Evolutionary conservation across 2,329 filamentous ascomycete genomes (phyloP), one percentile per base, ranked within the genome.

Genomic region (Tolypocladium tropicale): DNA sequence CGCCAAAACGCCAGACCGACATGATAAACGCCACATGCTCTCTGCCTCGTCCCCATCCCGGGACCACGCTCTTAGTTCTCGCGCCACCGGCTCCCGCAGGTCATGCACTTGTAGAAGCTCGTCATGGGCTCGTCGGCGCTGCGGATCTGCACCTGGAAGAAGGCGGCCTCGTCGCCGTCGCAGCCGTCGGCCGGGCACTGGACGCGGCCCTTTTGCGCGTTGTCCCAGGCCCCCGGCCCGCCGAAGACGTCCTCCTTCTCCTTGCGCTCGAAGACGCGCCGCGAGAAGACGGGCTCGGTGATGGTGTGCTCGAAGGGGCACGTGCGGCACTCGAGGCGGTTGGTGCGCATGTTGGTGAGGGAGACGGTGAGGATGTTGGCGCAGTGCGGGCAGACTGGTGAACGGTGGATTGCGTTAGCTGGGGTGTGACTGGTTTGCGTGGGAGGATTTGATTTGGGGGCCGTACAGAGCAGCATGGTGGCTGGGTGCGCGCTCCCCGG

Each of bases 51-150:
- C 30, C 23, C 23, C n/a, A n/a, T n/a, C n/a, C n/a, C n/a, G n/a
- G 1, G 12, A 28, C 43, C 43, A 28, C 16, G n/a, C n/a, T n/a
- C 37, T 28, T 37, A 87, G 63, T 86, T 85, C 64, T 87, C 84
- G 72, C 83, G 81, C 85, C 85, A 88, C 56, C 82, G 74, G 59
- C 82, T 74, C 28, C 79, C 81, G 63, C 85, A 88, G 14, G 77
- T 78, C 81, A 86, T 87, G 67, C 85, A 88, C 83, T 91, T 94
- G 75, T 87, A 95, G 74, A 97, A 97, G 58, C 85, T 93, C 62
- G 94, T 99, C 89, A 96, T 96, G 58, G 94, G 94, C 79, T 99
- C 94, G 75, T 99, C 94, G 54, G 94, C 94, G 78, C 90, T 95
- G 64, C 94, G 85, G 74, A 97, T 97, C 80, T 99, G 94, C 64